A percentile compares a stretch with the other conserved stretches of the same genome.
These are phyloP conservation scores for Cruciata laevipes DNA, from an alignment of 257 asterid genomes.

Conservation along the genomic window DNA sequence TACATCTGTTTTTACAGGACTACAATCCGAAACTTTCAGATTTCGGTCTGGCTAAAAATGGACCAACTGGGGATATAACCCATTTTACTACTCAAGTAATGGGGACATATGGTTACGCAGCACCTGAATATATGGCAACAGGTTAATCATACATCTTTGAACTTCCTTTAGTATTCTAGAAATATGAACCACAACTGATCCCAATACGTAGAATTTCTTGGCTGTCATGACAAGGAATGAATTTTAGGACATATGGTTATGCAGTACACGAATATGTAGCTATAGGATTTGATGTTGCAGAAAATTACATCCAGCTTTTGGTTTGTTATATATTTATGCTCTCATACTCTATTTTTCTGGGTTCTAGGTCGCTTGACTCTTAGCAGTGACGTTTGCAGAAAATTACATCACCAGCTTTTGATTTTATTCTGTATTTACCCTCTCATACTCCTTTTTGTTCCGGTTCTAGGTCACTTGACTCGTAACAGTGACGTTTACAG, in stretches of 20 bases:
- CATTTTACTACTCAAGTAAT: constrained; percentile 74
- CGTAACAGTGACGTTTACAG: constrained; percentile 86
- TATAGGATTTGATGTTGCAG: no score
- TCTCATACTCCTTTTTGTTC: background rate
- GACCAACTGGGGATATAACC: constrained; percentile 73
- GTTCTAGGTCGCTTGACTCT: constrained; percentile 26
- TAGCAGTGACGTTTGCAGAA: constrained; percentile 72
- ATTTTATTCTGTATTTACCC: background rate
- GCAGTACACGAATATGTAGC: no score
- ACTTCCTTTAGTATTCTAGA: background rate
- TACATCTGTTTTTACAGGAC: background rate
- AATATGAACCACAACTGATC: no score
- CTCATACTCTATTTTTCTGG: background rate
- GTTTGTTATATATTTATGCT: background rate
- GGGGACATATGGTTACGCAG: constrained; percentile 74
- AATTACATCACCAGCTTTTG: background rate
- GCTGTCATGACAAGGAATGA: background rate
- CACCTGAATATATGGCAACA: constrained; percentile 19
- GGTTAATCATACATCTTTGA: constrained; percentile 35
- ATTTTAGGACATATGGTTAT: no score
- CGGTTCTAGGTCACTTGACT: constrained; percentile 17
- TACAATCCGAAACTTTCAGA: background rate
- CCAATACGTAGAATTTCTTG: background rate
- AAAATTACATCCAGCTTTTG: no score
- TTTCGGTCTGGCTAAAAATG: constrained; percentile 11